Percentiles rank a stretch among this genome's conserved stretches.
These are phyloP conservation scores for Perkinsus olseni DNA, from an alignment of 169 alveolate species.

Conservation along the genomic window DNA sequence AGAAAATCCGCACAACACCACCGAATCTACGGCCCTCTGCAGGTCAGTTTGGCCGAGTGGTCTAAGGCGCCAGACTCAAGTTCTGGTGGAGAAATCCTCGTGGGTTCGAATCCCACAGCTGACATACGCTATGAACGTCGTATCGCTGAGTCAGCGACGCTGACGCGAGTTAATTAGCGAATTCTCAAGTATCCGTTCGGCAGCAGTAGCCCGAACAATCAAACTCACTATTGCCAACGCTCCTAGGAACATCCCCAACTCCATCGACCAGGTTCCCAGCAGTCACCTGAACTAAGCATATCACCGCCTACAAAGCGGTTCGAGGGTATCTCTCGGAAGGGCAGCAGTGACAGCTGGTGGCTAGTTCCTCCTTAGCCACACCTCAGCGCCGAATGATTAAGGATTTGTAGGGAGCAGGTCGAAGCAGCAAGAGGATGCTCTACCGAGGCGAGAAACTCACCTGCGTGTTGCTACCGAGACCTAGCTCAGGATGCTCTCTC, in stretches of 20 bases:
- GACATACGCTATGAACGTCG: no score
- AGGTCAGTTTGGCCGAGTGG: neutral
- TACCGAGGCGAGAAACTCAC: no score
- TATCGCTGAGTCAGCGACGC: no score
- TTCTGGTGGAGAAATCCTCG: slow-evolving; percentile 3
- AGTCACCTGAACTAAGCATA: neutral
- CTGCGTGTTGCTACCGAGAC: slow-evolving; percentile 66
- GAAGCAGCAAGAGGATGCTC: no score
- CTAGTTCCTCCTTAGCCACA: no score
- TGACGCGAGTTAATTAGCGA: no score
- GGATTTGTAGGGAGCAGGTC: no score
- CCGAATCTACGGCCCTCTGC: no score
- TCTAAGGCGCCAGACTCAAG: slow-evolving; percentile 3
- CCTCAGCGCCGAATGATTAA: no score
- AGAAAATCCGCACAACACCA: no score
- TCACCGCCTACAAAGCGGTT: neutral
- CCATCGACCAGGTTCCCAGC: neutral
- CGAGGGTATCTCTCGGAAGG: neutral
- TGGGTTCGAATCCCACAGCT: slow-evolving; percentile 4
- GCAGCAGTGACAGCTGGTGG: no score
- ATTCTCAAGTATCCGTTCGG: no score
- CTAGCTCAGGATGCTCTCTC: slow-evolving; percentile 75
- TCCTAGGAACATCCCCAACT: neutral
- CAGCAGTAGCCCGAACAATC: neutral
- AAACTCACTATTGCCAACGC: neutral